Percentiles rank a stretch among this genome's conserved stretches.
phyloP scores from a whole-genome alignment of 352 stramenopile species.

The Thraustotheca clavata region DNA sequence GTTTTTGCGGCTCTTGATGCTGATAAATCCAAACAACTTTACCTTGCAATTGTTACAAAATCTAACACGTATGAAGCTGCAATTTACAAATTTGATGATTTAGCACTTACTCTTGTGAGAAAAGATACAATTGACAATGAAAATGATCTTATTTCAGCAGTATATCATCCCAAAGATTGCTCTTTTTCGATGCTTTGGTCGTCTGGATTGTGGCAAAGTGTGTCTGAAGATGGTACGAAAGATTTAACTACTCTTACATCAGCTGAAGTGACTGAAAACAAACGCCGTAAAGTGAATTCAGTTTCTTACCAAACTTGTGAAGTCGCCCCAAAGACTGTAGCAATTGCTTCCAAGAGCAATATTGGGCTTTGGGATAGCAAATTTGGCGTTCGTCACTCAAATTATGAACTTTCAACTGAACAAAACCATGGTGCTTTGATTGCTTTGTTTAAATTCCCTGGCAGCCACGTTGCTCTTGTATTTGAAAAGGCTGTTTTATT shows the following conservation, averaged over 20 bases:
- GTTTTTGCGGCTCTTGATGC: background rate
- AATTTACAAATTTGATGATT: background rate
- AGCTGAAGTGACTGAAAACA: background rate
- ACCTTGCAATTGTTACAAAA: background rate
- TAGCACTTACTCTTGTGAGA: background rate
- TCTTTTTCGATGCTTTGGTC: conserved; percentile 9
- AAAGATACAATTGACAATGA: background rate
- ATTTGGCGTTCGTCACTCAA: background rate
- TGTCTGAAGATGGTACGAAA: background rate
- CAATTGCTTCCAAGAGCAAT: background rate
- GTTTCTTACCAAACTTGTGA: background rate
- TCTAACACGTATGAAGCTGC: background rate
- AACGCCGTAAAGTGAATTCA: conserved; percentile 3
- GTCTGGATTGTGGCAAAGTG: background rate
- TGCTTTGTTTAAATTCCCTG: background rate
- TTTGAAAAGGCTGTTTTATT: conserved; percentile 1
- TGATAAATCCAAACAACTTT: conserved; percentile 7
- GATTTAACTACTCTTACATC: background rate
- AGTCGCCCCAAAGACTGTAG: conserved; percentile 2
- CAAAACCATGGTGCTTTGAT: background rate
- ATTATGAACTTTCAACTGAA: background rate
- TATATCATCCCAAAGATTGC: background rate
- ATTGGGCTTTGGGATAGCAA: conserved; percentile 14
- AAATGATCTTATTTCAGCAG: background rate
- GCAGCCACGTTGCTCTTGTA: background rate